A percentile compares a stretch with the other conserved stretches of the same genome.
These are phyloP conservation scores for Colletotrichum kahawae DNA, from an alignment of 2,329 filamentous ascomycete genomes.

Conservation along the genomic window DNA sequence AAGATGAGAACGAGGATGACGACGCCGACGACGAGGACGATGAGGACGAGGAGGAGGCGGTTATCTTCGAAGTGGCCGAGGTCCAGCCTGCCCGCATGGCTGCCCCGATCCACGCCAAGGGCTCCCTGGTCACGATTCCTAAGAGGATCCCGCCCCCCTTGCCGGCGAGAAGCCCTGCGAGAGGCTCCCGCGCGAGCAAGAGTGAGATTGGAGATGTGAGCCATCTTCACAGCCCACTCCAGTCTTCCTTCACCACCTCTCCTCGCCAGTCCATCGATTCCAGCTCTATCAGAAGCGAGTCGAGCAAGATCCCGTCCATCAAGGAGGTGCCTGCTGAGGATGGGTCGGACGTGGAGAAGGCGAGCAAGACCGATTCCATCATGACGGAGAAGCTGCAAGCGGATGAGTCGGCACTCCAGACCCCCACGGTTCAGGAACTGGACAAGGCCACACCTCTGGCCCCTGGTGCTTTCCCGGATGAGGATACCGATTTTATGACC, in stretches of 20 bases:
- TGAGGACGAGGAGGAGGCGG: constrained; percentile 62
- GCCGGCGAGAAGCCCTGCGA: constrained; percentile 76
- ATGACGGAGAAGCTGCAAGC: neutral
- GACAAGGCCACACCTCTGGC: constrained; percentile 10
- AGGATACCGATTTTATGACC: neutral
- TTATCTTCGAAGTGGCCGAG: constrained; percentile 72
- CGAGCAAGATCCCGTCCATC: constrained; percentile 13
- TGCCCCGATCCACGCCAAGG: constrained; percentile 72
- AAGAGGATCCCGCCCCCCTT: constrained; percentile 81
- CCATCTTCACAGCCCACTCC: constrained; percentile 54
- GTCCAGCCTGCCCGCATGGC: constrained; percentile 62
- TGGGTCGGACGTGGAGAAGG: neutral
- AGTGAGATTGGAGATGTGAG: constrained; percentile 67
- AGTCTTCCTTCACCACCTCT: constrained; percentile 47
- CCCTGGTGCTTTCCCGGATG: constrained; percentile 14
- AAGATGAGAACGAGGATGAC: constrained; percentile 35
- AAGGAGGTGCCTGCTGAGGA: neutral
- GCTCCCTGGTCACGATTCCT: constrained; percentile 83
- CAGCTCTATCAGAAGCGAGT: constrained; percentile 22
- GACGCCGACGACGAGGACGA: constrained; percentile 52
- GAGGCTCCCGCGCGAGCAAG: constrained; percentile 58
- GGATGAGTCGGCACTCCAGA: neutral
- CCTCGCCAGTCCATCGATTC: constrained; percentile 20
- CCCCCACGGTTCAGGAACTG: neutral
- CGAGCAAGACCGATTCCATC: neutral